Evolutionary conservation across 139 green algal species (phyloP), one percentile per base, ranked within the genome.

Genomic region (Chlorella sp.): DNA sequence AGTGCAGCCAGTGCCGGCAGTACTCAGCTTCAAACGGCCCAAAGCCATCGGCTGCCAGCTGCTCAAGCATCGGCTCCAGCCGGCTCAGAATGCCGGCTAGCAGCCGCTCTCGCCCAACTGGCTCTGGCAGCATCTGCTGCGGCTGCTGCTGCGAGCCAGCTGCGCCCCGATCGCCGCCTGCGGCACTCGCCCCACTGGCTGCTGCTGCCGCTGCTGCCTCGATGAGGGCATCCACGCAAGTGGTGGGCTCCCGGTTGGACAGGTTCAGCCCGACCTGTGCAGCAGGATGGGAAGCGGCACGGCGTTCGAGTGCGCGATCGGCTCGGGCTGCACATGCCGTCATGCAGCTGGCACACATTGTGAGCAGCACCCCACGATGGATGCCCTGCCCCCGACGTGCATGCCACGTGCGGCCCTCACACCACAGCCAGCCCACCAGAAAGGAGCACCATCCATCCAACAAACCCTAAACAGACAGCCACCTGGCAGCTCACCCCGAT

Each of bases 211-310:
- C 64, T 41, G 79, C 75, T 39, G 47, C 65, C 57, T 88, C 82
- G 1, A 98, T 55, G 15, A 98, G 68, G 1, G 88, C 87, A 70
- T 96, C 83, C 21, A 99, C 38, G 82, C 97, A 99, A 26, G 94
- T 98, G 71, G 96, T 99, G 32, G 97, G 97, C 38, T 95, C 47
- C 23, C 73, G 38, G 92, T 99, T 99, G 83, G 82, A 85, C 20
- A 99, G 89, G 83, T 99, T 99, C 16, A 99, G 64, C 0, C 97
- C 97, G 6, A 98, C 70, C 70, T 78, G 70, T 2, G 4, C 11
- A 28, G 28, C 26, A 69, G 63, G 12, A 36, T 12, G 63, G 63
- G 63, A 6, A 9, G 44, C 9, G 44, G 7, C 7, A 51, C 7
- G 6, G 44, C 44, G 9, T 51, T 51, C 9, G 44, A 9, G 44